Conservation (phyloP, 805 yeast species). For the Lachancea sp. region DNA sequence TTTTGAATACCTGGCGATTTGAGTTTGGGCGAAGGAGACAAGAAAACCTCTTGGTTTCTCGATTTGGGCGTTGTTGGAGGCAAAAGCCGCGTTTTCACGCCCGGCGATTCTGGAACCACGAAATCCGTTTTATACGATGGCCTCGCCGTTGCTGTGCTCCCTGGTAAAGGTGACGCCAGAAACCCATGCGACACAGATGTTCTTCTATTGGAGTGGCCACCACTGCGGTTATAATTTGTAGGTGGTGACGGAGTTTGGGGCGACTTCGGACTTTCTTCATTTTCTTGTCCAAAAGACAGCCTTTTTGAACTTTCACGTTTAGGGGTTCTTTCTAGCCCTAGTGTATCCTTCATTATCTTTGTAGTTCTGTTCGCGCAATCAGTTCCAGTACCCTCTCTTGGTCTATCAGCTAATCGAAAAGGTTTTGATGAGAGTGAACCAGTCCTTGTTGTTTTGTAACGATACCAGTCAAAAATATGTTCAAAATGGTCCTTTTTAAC, state of each 20-base stretch:
- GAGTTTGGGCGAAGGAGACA: constrained; percentile 31
- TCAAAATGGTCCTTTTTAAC: background rate
- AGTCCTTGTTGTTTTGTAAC: background rate
- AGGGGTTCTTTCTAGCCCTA: constrained; percentile 9
- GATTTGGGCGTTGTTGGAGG: constrained; percentile 33
- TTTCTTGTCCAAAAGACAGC: constrained; percentile 12
- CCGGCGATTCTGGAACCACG: constrained; percentile 7
- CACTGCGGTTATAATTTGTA: constrained; percentile 7
- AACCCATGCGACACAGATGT: constrained; percentile 24
- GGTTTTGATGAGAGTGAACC: background rate
- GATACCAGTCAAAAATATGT: background rate
- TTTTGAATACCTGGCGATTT: constrained; percentile 24
- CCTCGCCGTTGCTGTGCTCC: background rate
- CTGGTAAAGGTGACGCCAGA: constrained; percentile 22
- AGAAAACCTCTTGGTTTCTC: constrained; percentile 24
- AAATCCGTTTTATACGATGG: background rate
- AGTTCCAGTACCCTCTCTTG: background rate
- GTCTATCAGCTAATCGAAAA: background rate
- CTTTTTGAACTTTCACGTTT: constrained; percentile 14
- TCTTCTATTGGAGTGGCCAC: constrained; percentile 9
- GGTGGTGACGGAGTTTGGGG: constrained; percentile 29
- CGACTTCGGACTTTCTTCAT: constrained; percentile 9
- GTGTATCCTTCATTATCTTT: background rate
- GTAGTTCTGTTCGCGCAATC: too few relatives aligned
- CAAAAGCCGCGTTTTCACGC: constrained; percentile 17